Base-by-base conservation (phyloP, 495 filamentous ascomycete genomes). In the Neurospora sp. region DNA sequence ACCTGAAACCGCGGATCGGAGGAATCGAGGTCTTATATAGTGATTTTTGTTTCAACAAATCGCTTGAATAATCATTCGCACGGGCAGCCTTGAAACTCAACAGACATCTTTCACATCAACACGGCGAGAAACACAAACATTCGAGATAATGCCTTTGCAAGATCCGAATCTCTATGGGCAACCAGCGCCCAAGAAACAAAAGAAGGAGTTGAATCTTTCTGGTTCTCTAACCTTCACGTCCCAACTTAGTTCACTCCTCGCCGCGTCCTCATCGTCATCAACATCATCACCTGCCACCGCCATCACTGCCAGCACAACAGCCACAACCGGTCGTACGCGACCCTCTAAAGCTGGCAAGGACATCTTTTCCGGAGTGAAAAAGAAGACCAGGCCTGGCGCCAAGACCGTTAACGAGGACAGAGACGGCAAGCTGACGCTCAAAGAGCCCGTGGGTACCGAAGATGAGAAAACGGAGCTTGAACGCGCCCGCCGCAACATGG, bases 161-260 rank as follows among this genome's bases (percentile, higher is more conserved):
- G 87, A 90, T 72, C 79, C 87, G 31, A 83, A 87, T 75, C 89
- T 98, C 40, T 98, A 97, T 83, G 93, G 93, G 73, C 85, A 89
- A 42, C 88, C 86, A n/a, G 89, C 89, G 27, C 82, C 88, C 37
- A 92, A 90, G 75, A 84, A 84, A 73, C 87, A 87, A 77, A 84
- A 85, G 73, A 86, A 83, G 71, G 86, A 89, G 72, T 87, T 91
- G 69, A 85, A 90, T 39, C 89, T 92, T 66, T 89, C 93, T 31
- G 91, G 91, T 72, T 92, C 89, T 75, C 89, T 96, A 71, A 88
- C 91, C 77, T 97, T 98, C 83, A 87, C 90, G 41, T 90, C 91
- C 9, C 89, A 93, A 59, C 88, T 97, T 72, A 89, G 89, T 75
- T 92, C 91, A 70, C 88, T 93, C 20, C 90, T 93, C 75, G 83